These are phyloP conservation scores for Lenzites betulinus DNA, from an alignment of 768 basidiomycete species.

Conservation along the genomic window DNA sequence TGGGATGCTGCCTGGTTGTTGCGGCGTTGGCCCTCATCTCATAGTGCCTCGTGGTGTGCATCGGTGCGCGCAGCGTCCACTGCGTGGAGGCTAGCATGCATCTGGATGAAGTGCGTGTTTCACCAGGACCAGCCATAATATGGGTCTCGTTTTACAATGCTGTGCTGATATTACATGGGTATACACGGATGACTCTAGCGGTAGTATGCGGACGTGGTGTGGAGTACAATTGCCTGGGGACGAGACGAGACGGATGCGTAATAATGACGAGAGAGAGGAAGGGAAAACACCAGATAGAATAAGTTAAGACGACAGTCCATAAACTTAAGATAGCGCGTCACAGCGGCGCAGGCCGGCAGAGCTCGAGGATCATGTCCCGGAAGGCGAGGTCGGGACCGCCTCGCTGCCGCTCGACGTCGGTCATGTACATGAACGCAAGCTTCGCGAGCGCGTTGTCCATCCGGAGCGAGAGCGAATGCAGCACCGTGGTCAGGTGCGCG, in stretches of 20 bases:
- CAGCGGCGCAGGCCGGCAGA: conserved; percentile 13
- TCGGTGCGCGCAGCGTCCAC: no score
- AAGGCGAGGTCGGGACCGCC: conserved; percentile 16
- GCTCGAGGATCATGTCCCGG: conserved; percentile 18
- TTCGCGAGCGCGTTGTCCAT: conserved; percentile 65
- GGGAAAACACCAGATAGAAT: conserved; percentile 1
- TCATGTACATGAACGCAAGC: conserved; percentile 25
- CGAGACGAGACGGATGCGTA: no score
- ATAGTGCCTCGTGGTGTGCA: no score
- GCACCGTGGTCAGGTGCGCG: conserved; percentile 66
- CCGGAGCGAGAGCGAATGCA: conserved; percentile 74
- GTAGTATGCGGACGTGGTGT: conserved; percentile 2
- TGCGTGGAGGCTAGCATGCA: no score
- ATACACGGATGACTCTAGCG: conserved; percentile 20
- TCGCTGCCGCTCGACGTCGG: conserved; percentile 11
- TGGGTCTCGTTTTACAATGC: conserved; percentile 16
- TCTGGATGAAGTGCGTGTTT: neutral
- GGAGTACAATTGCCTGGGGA: conserved; percentile 8
- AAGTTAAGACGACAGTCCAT: conserved; percentile 14
- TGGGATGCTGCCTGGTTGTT: neutral
- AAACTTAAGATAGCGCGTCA: neutral
- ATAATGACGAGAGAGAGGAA: neutral
- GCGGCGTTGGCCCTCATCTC: no score
- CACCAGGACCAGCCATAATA: neutral
- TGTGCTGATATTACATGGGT: conserved; percentile 18